Base-by-base conservation (phyloP, 2,329 filamentous ascomycete genomes). In the Cladosporium velox region DNA sequence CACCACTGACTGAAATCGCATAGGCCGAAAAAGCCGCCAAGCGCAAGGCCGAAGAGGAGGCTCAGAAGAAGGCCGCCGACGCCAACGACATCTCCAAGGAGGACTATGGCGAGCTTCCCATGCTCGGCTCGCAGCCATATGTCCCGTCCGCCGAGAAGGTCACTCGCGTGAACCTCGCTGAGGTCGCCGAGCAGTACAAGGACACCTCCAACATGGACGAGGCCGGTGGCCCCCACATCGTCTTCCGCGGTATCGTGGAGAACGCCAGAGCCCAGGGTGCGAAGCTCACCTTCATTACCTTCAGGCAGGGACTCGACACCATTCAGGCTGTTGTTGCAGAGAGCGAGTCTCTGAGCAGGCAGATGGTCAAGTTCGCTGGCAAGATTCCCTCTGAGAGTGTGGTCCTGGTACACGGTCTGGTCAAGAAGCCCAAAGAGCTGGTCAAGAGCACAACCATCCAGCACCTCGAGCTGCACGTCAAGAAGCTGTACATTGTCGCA, bases 291-390 rank as follows among this genome's bases (percentile, higher is more conserved):
- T 97, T 97, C 81, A 81, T 97, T 73, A 92, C 95, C 81, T 85
- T 98, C 72, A 87, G 92, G 78, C 88, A 91, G 77, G 83, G 86
- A 67, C 86, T 88, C 74, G 89, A 90, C 83, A 90, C 89, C 30
- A 89, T 97, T 47, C 93, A 97, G 82, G 92, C 90, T 61, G 90
- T 97, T 44, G 83, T 92, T 18, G 85, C 86, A 21, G 90, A 87
- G 59, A 87, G 79, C 70, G 80, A 81, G 69, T 80, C 67, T 18
- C 83, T 76, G 87, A 92, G 73, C 88, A 90, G 89, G 77, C 92
- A 91, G 79, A 98, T 98, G 94, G 91, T 97, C 77, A 98, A 98
- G 82, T 98, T 91, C 87, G 88, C 90, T 59, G 87, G 87, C 58
- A 85, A 83, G 52, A 81, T 97, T 71, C 90, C 87, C 75, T 84